These are phyloP conservation scores for Trypanosoma platydactyli DNA, from an alignment of 208 protist species.

Conservation along the genomic window DNA sequence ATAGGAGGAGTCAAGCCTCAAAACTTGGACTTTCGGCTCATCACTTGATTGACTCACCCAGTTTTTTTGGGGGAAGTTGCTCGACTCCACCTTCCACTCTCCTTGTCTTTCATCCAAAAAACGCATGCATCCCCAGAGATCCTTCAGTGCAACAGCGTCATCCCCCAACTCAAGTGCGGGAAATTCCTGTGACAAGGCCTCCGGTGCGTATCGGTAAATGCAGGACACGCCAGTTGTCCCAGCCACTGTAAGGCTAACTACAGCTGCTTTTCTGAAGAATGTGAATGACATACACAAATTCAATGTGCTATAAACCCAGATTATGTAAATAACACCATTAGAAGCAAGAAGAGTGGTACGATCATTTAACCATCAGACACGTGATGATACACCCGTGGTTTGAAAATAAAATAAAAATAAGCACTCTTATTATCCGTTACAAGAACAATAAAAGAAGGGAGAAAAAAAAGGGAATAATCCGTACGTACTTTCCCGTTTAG, in stretches of 20 bases:
- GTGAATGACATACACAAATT: slow-evolving; percentile 2
- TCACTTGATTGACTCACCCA: slow-evolving; percentile 11
- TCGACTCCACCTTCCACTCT: slow-evolving; percentile 31
- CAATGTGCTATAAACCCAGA: background rate
- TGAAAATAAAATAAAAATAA: slow-evolving; percentile 5
- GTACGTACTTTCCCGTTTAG: no score
- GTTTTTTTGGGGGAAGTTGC: slow-evolving; percentile 8
- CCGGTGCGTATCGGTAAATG: background rate
- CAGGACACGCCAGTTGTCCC: slow-evolving; percentile 3
- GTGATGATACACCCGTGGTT: no score
- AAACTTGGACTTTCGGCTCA: slow-evolving; percentile 36
- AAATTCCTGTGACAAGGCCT: slow-evolving; percentile 9
- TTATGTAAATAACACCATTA: slow-evolving; percentile 4
- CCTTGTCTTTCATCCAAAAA: slow-evolving; percentile 29
- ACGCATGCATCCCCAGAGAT: slow-evolving; percentile 22
- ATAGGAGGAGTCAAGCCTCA: slow-evolving; percentile 38
- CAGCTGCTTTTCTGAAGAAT: slow-evolving; percentile 17
- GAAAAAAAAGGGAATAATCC: no score
- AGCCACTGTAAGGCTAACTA: slow-evolving; percentile 19
- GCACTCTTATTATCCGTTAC: no score
- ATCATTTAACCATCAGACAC: no score
- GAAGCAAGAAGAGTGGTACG: no score
- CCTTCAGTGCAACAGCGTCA: background rate
- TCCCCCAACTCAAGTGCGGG: slow-evolving; percentile 1
- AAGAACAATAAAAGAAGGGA: no score